Evolutionary conservation across 345 rosid genomes (phyloP).

Genomic region (Excoecaria agallocha): DNA sequence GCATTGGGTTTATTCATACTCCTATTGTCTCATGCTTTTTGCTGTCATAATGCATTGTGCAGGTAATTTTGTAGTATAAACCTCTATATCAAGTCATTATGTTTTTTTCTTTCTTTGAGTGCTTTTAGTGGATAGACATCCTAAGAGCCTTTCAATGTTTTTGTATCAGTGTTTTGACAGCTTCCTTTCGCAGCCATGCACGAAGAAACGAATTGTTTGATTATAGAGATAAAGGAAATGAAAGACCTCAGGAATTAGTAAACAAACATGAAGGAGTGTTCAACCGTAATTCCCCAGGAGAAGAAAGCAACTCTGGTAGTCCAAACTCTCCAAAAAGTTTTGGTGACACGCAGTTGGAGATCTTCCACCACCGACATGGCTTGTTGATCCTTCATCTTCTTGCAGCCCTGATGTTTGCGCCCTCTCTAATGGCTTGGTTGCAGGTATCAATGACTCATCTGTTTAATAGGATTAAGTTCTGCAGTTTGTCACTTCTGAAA

Average conservation of each 20-base stretch:
- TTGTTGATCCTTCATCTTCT: constrained; percentile 73
- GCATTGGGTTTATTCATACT: constrained; percentile 78
- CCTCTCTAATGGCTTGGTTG: constrained; percentile 85
- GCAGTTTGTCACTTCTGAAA: neutral
- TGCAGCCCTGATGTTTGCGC: constrained; percentile 78
- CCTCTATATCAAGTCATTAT: neutral
- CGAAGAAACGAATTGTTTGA: constrained; percentile 48
- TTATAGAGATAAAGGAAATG: constrained; percentile 35
- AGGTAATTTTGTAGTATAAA: constrained; percentile 41
- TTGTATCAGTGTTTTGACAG: constrained; percentile 58
- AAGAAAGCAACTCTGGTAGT: constrained; percentile 42
- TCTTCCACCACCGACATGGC: constrained; percentile 81
- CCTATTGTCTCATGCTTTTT: constrained; percentile 55
- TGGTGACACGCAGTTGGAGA: constrained; percentile 75
- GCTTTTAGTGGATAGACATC: constrained; percentile 9
- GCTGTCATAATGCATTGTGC: constrained; percentile 80
- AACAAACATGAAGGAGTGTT: constrained; percentile 34
- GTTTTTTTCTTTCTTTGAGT: constrained; percentile 8
- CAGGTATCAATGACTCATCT: constrained; percentile 52
- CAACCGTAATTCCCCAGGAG: constrained; percentile 28
- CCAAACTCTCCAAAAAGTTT: constrained; percentile 51
- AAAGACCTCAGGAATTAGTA: constrained; percentile 36
- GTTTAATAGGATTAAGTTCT: neutral
- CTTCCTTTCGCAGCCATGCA: constrained; percentile 60
- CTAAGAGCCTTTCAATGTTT: constrained; percentile 33